Conservation (phyloP, 208 protist genomes). For the Trypanosoma conorhini region DNA sequence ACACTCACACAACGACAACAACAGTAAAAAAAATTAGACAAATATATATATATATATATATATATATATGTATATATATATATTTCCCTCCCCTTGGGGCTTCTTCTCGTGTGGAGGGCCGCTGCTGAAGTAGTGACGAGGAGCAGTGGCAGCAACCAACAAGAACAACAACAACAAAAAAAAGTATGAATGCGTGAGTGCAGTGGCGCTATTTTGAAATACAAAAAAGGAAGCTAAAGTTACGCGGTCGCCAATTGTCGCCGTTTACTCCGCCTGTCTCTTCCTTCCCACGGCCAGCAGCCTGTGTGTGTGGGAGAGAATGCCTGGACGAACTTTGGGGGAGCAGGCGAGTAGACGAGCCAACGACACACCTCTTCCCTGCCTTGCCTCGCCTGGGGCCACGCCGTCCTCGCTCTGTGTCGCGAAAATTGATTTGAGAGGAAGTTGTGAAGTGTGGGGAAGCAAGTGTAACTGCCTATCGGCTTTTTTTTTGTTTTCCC, state of each 20-base stretch:
- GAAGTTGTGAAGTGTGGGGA: background rate
- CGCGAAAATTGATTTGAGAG: background rate
- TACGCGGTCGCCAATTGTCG: background rate
- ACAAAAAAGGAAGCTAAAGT: background rate
- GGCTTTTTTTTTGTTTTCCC: background rate
- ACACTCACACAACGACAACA: constrained; percentile 7
- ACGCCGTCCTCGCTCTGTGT: too few species aligned
- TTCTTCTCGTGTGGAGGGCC: background rate
- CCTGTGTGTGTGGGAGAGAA: background rate
- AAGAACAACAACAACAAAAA: background rate
- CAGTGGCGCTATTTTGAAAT: background rate
- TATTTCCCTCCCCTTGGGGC: too few species aligned
- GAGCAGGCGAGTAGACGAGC: too few species aligned
- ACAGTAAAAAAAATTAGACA: constrained; percentile 19
- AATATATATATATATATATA: background rate
- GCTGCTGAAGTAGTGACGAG: background rate
- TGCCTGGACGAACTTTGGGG: too few species aligned
- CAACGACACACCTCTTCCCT: too few species aligned
- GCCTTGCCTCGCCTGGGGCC: too few species aligned
- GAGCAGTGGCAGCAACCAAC: background rate
- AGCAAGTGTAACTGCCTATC: background rate
- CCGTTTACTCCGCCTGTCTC: background rate
- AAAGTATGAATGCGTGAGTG: background rate
- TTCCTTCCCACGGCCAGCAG: background rate
- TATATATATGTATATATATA: too few species aligned